Evolutionary conservation across 2,329 filamentous ascomycete genomes (phyloP).

Genomic region (Calonectria naviculata): DNA sequence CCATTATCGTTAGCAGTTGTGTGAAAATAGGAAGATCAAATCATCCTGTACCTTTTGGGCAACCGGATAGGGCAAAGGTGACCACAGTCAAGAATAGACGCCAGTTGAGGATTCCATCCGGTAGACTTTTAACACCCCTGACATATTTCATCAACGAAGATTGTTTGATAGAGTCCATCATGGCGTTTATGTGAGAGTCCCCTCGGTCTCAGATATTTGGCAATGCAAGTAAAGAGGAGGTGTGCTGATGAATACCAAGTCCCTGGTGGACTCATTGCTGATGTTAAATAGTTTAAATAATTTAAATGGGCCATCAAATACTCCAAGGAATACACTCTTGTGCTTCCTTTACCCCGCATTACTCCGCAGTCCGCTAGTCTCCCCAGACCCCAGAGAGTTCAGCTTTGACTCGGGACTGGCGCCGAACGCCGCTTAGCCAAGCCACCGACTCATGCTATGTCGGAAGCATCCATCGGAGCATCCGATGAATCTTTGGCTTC

Average conservation of each 20-base stretch:
- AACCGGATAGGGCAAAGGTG: neutral
- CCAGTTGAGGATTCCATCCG: slow-evolving; percentile 6
- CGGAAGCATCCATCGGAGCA: neutral
- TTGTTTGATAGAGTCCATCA: slow-evolving; percentile 1
- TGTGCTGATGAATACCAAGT: no score
- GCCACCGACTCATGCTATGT: neutral
- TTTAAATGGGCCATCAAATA: neutral
- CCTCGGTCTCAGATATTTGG: neutral
- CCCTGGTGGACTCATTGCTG: neutral
- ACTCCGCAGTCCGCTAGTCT: neutral
- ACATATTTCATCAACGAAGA: slow-evolving; percentile 13
- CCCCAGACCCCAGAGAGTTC: neutral
- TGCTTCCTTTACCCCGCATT: neutral
- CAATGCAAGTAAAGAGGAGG: neutral
- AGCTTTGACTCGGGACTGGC: neutral
- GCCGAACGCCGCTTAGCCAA: neutral
- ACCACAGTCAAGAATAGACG: neutral
- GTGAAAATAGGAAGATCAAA: neutral
- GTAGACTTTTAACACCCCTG: neutral
- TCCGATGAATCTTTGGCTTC: neutral
- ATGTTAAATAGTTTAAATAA: slow-evolving; percentile 2
- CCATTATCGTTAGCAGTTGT: neutral
- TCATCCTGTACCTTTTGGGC: slow-evolving; percentile 3
- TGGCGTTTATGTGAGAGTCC: no score
- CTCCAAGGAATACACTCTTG: no score